Base-by-base conservation (phyloP, 805 yeast genomes). In the Pichia heedii region DNA sequence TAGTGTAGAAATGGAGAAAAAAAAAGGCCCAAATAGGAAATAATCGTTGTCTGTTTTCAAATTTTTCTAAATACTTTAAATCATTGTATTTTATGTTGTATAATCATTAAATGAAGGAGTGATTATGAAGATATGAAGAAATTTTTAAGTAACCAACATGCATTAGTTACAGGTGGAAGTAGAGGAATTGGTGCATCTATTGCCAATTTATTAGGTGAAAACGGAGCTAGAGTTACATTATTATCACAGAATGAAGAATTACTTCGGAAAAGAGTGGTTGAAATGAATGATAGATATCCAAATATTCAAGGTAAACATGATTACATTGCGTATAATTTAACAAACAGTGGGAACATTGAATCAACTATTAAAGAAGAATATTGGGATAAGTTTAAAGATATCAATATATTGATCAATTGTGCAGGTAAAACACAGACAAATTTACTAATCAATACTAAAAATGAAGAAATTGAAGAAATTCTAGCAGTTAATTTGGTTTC, bases 121-220 rank as follows among this genome's bases (percentile, higher is more conserved):
- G n/a, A n/a, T n/a, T n/a, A n/a, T n/a, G n/a, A n/a, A n/a, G n/a
- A n/a, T n/a, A n/a, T n/a, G n/a, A n/a, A n/a, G n/a, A n/a, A n/a
- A n/a, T n/a, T n/a, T 11, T 29, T 49, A 10, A 5, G 35, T 6
- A 44, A 46, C 13, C 61, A 58, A 26, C 58, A 52, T 45, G 81
- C 79, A 0, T 50, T 76, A 5, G 60, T 81, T 2, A 81, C 87
- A 0, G 93, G 93, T 1, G 88, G 81, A 0, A 77, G 88, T 0
- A 62, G 71, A 37, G 90, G 93, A 0, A 63, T 83, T 13, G 93
- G 93, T 0, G 61, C 67, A 4, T 69, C 70, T 0, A 71, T 84
- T 16, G 81, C 87, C 0, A 49, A 55, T 29, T 56, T 53, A 26
- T 62, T 83, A 22, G 73, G 85, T 0, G 39, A 48, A 0, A 51